A percentile compares a stretch with the other conserved stretches of the same genome.
Evolutionary conservation across 768 basidiomycete genomes (phyloP).

Genomic region (Coprinopsis strossmayeri): DNA sequence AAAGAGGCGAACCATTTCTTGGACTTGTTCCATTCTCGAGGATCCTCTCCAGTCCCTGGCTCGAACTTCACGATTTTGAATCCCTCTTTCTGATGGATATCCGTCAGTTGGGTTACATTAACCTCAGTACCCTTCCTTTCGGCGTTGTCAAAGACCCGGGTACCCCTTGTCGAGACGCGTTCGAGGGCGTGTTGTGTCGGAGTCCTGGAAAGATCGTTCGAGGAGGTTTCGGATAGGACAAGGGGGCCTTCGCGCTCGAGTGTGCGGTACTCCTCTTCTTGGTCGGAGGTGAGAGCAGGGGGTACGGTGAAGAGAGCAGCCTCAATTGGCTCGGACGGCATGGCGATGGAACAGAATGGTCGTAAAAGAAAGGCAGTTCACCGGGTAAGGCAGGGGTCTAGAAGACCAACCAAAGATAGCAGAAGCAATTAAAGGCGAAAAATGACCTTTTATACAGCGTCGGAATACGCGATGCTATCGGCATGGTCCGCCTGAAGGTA

Average conservation of each 20-base stretch:
- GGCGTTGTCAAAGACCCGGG: neutral
- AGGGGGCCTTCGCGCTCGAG: conserved; percentile 18
- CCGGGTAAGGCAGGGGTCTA: neutral
- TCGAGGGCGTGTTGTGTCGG: conserved; percentile 5
- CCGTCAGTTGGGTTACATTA: conserved; percentile 15
- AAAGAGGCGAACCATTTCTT: conserved; percentile 27
- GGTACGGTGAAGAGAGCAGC: conserved; percentile 20
- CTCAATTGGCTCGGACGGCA: conserved; percentile 26
- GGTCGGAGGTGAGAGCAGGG: conserved; percentile 18
- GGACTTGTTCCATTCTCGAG: conserved; percentile 25
- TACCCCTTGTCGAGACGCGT: conserved; percentile 12
- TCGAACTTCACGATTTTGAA: conserved; percentile 21
- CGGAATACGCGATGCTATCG: neutral
- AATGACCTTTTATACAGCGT: neutral
- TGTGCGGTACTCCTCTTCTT: conserved; percentile 22
- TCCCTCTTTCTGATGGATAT: conserved; percentile 16
- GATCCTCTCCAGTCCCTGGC: conserved; percentile 25
- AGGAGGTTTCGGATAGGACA: neutral
- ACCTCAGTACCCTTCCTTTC: neutral
- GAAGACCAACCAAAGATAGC: neutral
- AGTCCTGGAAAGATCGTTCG: neutral
- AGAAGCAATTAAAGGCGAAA: neutral
- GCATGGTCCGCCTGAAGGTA: neutral
- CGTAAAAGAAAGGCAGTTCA: neutral
- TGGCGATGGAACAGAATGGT: conserved; percentile 6